Conservation (phyloP, 2,329 filamentous ascomycete genomes). For the Colletotrichum salicis region DNA sequence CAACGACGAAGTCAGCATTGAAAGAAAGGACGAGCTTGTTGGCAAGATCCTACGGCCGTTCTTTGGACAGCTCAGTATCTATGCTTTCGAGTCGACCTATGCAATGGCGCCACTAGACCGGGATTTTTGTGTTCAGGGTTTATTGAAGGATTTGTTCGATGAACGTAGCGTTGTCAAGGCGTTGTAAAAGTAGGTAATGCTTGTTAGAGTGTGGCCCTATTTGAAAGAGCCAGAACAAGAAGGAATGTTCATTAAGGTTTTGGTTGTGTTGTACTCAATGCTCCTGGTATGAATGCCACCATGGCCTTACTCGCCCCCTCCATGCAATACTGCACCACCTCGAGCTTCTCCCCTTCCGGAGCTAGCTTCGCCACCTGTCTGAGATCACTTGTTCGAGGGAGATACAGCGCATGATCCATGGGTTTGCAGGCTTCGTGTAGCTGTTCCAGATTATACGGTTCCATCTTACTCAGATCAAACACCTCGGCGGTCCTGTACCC, state of each 20-base stretch:
- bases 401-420: constrained; percentile 77
- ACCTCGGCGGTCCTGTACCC: constrained; percentile 70
- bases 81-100: constrained; percentile 92
- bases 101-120: constrained; percentile 78
- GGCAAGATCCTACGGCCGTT: constrained; percentile 86
- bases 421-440: constrained; percentile 71
- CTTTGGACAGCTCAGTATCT: constrained; percentile 91
- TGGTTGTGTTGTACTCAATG: constrained; percentile 3
- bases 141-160: constrained; percentile 83
- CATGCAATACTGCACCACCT: constrained; percentile 91
- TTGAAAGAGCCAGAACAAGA: neutral
- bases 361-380: constrained; percentile 76
- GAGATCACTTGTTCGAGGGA: constrained; percentile 87
- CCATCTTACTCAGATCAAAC: constrained; percentile 87
- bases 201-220: neutral
- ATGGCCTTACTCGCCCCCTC: constrained; percentile 87
- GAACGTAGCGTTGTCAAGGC: constrained; percentile 75
- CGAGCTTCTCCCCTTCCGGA: constrained; percentile 65
- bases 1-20: constrained; percentile 65
- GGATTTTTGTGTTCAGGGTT: constrained; percentile 68
- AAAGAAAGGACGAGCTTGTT: constrained; percentile 75
- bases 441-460: constrained; percentile 79
- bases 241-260: neutral
- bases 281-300: constrained; percentile 68
- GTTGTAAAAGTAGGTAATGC: constrained; percentile 49